Base-by-base conservation (phyloP, 2,329 filamentous ascomycete species). In the Alternaria novae-zelandiae region DNA sequence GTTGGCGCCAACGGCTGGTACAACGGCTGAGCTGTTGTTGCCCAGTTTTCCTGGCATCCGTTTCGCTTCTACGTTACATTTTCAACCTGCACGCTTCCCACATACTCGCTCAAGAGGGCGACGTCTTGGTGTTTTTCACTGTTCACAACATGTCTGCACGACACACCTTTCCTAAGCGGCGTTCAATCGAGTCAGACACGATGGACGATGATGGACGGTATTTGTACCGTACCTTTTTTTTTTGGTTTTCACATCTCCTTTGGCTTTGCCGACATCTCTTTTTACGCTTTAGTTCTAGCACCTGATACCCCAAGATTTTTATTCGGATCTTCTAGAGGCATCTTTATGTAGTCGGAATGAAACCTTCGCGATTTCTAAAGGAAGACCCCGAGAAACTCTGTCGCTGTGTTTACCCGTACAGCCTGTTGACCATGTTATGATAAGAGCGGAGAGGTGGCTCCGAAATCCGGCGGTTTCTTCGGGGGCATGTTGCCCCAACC, bases 1-100 rank as follows among this genome's bases (percentile, higher is more conserved):
- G 67, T 78, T 28, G 56, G 67, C 5, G 59, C 70, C 1, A 69
- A 63, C 17, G 74, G 71, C 9, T 78, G 76, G 76, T 76, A 77
- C 28, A 65, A 63, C 10, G 59, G 61, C 32, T 68, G 47, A 59
- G 26, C 20, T 5, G 1, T 13, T 10, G 26, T n/a, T 41, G 23
- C 20, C 5, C n/a, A 2, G 6, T 17, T 3, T 13, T 9, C 13
- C 17, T n/a, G 2, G 12, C 8, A 7, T 30, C 15, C 15, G 26
- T 20, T 25, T 30, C 12, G 26, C 12, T 56, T 57, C 30, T 30
- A 43, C 11, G 45, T 28, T 58, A 8, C 8, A 20, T 41, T 5
- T 30, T 51, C 26, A 20, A 51, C 13, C 21, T 21, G 20, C 2
- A 23, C 47, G 8, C 4, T 21, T 32, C 28, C 47, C 17, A 32